Evolutionary conservation across 2,329 filamentous ascomycete species (phyloP).

Genomic region (Metarhizium guizhouense): DNA sequence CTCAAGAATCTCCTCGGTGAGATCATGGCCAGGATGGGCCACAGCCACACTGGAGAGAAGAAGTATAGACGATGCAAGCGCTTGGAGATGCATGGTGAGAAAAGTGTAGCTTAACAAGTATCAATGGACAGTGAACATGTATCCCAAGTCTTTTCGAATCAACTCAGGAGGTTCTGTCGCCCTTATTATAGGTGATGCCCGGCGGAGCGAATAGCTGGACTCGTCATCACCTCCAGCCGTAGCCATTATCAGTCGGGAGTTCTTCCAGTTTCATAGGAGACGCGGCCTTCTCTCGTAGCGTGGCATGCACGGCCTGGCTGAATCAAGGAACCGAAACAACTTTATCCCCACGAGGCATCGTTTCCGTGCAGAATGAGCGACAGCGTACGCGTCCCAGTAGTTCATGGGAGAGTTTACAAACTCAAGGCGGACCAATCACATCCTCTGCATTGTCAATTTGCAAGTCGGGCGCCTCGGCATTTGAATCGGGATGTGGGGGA

Average conservation of each 20-base stretch:
- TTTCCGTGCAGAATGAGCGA: background rate
- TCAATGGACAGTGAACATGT: background rate
- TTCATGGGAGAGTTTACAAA: background rate
- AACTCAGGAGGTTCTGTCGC: background rate
- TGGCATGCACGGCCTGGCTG: background rate
- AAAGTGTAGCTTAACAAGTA: background rate
- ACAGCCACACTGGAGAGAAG: background rate
- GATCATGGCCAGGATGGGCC: slow-evolving; percentile 41
- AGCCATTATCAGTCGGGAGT: background rate
- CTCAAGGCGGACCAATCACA: background rate
- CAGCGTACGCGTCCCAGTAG: background rate
- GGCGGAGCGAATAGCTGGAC: background rate
- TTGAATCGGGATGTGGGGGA: background rate
- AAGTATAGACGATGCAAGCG: background rate
- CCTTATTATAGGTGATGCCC: background rate
- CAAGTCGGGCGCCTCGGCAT: background rate
- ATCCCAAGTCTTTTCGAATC: background rate
- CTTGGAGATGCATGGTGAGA: background rate
- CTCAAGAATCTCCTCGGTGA: slow-evolving; percentile 38
- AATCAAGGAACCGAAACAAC: background rate
- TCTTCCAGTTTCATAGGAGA: background rate
- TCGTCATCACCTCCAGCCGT: background rate
- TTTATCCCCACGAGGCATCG: background rate
- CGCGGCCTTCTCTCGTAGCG: background rate
- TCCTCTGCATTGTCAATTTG: background rate